Evolutionary conservation across 1,284 basidiomycete genomes (phyloP).

Genomic region (Fomitopsis betulina): DNA sequence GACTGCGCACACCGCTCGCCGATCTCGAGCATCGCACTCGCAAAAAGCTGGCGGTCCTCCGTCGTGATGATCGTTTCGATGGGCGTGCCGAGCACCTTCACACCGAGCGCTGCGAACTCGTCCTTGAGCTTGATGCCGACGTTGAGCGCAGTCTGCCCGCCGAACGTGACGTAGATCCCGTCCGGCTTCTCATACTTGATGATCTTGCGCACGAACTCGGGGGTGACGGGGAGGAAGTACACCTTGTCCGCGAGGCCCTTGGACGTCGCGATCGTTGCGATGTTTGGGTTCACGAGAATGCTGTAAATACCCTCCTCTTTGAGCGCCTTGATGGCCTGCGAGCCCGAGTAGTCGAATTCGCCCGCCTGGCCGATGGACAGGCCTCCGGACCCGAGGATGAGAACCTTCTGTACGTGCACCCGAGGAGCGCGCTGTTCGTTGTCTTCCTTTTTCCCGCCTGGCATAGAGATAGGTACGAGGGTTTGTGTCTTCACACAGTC

Average conservation of each 20-base stretch:
- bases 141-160: conserved; percentile 95
- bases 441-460: conserved; percentile 83
- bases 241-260: conserved; percentile 98
- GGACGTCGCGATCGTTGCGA: conserved; percentile 98
- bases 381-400: conserved; percentile 97
- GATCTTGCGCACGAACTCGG: conserved; percentile 96
- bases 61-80: conserved; percentile 98
- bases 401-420: conserved; percentile 85
- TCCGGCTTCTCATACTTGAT: conserved; percentile 99
- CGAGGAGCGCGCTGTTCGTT: conserved; percentile 79
- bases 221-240: conserved; percentile 97
- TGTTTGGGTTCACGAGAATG: conserved; percentile 97
- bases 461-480: conserved; percentile 77
- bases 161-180: conserved; percentile 98
- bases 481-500: conserved; percentile 71
- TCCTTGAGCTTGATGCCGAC: conserved; percentile 98
- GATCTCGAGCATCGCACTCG: conserved; percentile 92
- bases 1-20: conserved; percentile 94
- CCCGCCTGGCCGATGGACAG: conserved; percentile 98
- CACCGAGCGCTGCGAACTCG: conserved; percentile 86
- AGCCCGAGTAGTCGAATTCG: conserved; percentile 99
- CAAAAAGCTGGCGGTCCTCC: conserved; percentile 95
- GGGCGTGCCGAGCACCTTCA: conserved; percentile 92
- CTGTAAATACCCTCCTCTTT: conserved; percentile 99
- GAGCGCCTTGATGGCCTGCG: conserved; percentile 98